Conservation (phyloP, 2,329 filamentous ascomycete genomes). For the Pseudogymnoascus sp. region DNA sequence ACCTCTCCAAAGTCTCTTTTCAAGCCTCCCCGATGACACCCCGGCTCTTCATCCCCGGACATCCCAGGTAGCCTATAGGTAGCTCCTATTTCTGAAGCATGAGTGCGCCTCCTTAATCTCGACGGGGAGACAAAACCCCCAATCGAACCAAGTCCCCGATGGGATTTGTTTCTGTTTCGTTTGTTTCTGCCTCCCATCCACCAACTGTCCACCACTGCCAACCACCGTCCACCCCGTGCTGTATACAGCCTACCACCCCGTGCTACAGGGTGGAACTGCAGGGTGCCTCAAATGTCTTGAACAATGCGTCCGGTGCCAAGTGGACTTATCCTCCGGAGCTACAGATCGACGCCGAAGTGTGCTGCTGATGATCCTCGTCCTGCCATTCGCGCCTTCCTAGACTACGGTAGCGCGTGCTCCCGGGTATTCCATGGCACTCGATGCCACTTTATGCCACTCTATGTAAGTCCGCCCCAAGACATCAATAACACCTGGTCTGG, state of each 20-base stretch:
- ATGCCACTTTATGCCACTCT: background rate
- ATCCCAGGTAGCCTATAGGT: background rate
- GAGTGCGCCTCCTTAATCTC: constrained; percentile 4
- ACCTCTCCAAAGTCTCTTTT: constrained; percentile 1
- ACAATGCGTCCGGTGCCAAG: background rate
- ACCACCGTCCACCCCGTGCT: background rate
- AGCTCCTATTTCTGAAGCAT: constrained; percentile 3
- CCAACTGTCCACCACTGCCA: background rate
- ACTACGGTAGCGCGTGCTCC: background rate
- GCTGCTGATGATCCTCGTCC: constrained; percentile 1
- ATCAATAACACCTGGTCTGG: background rate
- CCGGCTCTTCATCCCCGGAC: background rate
- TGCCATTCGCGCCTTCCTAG: constrained; percentile 3
- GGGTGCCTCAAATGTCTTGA: background rate
- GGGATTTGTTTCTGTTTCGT: constrained; percentile 1
- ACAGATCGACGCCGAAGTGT: background rate
- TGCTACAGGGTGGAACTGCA: background rate
- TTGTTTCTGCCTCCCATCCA: background rate
- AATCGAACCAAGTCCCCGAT: background rate
- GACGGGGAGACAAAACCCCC: background rate
- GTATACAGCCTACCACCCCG: background rate
- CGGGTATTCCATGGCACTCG: background rate
- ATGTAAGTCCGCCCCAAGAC: background rate
- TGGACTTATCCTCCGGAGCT: background rate
- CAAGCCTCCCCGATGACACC: background rate